phyloP scores from a whole-genome alignment of 257 asterid species.

The Solanum pennellii region DNA sequence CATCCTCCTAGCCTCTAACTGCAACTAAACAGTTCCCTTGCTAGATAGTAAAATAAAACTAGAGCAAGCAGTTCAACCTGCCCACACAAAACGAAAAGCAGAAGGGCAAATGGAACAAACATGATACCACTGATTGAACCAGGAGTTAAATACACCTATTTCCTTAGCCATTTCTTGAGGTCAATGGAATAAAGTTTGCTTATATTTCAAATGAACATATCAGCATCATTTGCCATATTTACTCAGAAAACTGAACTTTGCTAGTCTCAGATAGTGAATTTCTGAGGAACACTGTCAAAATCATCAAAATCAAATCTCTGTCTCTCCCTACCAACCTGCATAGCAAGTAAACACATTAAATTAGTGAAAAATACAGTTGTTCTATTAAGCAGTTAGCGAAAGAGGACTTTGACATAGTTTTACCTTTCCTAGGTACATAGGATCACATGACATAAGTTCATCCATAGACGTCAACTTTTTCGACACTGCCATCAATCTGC shows the following conservation, averaged over 20 bases:
- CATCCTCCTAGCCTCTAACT: background rate
- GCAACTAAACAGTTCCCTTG: background rate
- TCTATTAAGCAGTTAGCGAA: background rate
- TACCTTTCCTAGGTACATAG: slow-evolving; percentile 76
- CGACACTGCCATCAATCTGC: slow-evolving; percentile 80
- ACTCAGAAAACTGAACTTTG: background rate
- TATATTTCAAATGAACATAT: background rate
- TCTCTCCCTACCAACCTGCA: slow-evolving; percentile 82
- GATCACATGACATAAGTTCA: slow-evolving; percentile 69
- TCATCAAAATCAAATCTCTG: slow-evolving; percentile 88
- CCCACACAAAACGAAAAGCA: background rate
- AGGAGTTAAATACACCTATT: background rate
- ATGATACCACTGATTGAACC: background rate
- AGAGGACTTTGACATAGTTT: background rate
- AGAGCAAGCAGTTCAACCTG: background rate
- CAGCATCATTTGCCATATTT: background rate
- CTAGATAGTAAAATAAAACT: background rate
- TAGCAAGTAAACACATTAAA: background rate
- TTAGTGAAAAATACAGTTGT: background rate
- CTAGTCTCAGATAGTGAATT: slow-evolving; percentile 49
- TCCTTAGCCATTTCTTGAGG: background rate
- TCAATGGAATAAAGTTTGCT: background rate
- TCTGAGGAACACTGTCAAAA: slow-evolving; percentile 70
- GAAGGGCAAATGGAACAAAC: background rate
- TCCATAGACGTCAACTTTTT: slow-evolving; percentile 71